A percentile compares a stretch with the other conserved stretches of the same genome.
These are phyloP conservation scores for Clonostachys sp. DNA, from an alignment of 2,329 filamentous ascomycete species.

Conservation along the genomic window DNA sequence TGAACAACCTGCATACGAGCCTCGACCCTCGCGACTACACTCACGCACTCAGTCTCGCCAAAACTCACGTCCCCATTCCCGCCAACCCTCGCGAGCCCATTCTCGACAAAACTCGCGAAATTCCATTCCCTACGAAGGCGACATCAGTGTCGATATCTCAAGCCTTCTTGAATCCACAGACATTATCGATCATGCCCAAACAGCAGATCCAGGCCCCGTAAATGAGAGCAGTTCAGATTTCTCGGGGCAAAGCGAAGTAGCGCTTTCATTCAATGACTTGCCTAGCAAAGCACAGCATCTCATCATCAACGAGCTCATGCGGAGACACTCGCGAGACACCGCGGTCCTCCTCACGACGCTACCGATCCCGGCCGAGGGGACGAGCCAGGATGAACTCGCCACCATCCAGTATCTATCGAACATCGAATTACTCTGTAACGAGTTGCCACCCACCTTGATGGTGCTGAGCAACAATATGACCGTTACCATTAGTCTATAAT, in stretches of 20 bases:
- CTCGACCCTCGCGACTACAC: conserved; percentile 10
- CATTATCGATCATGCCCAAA: conserved; percentile 7
- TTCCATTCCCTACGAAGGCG: conserved; percentile 20
- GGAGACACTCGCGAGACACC: conserved; percentile 61
- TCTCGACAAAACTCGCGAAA: neutral
- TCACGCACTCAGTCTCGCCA: conserved; percentile 17
- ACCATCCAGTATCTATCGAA: conserved; percentile 73
- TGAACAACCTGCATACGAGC: conserved; percentile 21
- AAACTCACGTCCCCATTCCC: conserved; percentile 21
- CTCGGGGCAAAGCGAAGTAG: conserved; percentile 52
- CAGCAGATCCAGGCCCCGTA: conserved; percentile 8
- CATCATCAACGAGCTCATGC: conserved; percentile 81
- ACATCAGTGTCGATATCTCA: conserved; percentile 35
- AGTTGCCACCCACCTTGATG: conserved; percentile 69
- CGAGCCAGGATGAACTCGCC: conserved; percentile 62
- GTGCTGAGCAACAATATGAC: conserved; percentile 89
- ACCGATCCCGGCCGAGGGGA: conserved; percentile 76
- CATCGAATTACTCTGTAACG: conserved; percentile 73
- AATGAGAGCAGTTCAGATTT: conserved; percentile 35
- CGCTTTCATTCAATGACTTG: conserved; percentile 81
- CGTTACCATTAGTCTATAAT: conserved; percentile 68
- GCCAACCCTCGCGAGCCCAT: conserved; percentile 12
- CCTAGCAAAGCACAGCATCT: conserved; percentile 81
- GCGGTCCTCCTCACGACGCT: conserved; percentile 81
- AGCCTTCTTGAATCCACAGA: conserved; percentile 36